Conservation (phyloP, 169 alveolate species). For the Eimeria acervulina region DNA sequence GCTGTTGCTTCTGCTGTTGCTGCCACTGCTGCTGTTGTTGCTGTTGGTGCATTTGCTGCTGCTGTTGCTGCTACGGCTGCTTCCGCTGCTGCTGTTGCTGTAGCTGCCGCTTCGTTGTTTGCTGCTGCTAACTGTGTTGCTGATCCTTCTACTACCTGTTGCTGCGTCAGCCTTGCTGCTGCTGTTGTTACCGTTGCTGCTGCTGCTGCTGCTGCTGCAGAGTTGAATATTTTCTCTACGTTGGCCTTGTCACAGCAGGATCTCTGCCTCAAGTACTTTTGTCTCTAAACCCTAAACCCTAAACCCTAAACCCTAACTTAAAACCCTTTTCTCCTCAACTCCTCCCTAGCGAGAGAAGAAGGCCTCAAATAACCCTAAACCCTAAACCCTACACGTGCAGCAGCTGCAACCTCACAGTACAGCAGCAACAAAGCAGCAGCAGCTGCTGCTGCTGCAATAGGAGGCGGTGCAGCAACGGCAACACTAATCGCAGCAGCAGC, state of each 20-base stretch:
- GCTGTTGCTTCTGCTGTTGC: no score
- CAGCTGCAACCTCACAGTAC: no score
- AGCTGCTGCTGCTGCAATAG: not conserved
- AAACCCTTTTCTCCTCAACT: no score
- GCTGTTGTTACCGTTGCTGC: slow-evolving; percentile 27
- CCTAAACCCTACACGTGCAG: slow-evolving; percentile 8
- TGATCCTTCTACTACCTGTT: not conserved
- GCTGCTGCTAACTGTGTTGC: not conserved
- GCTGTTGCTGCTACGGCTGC: slow-evolving; percentile 12
- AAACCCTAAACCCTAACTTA: slow-evolving; percentile 7
- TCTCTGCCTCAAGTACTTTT: not conserved
- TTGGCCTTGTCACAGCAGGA: not conserved
- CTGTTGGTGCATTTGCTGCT: not conserved
- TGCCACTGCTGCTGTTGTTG: not conserved
- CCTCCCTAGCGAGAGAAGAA: no score
- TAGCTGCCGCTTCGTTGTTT: not conserved
- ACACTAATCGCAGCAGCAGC: slow-evolving; percentile 15
- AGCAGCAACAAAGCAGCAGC: no score
- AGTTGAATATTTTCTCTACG: not conserved
- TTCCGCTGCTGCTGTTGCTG: slow-evolving; percentile 2
- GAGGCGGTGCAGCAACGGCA: not conserved
- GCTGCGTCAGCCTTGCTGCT: not conserved
- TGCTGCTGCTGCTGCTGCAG: slow-evolving; percentile 54
- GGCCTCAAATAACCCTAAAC: slow-evolving; percentile 31
- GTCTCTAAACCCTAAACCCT: slow-evolving; percentile 22